Conservation (phyloP, 1,284 basidiomycete species). For the Moesziomyces sp. region DNA sequence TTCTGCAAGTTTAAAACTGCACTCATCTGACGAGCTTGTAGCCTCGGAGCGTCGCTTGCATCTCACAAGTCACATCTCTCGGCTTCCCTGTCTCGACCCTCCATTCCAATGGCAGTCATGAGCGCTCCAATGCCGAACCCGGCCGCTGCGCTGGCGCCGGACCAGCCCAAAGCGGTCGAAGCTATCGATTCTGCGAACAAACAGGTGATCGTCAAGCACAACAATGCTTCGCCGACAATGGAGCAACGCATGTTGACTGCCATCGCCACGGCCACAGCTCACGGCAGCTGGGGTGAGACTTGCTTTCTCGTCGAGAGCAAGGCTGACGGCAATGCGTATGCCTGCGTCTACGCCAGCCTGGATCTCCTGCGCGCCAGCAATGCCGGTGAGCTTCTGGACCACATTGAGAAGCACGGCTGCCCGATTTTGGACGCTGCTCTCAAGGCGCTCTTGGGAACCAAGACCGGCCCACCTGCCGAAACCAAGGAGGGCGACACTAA, state of each 20-base stretch:
- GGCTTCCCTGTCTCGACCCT: too few species aligned
- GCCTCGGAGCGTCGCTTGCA: too few species aligned
- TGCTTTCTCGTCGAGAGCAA: slow-evolving; percentile 27
- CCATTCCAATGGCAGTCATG: too few species aligned
- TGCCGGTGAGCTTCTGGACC: background rate
- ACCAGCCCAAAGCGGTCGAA: too few species aligned
- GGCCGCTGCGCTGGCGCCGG: too few species aligned
- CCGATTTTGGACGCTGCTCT: background rate
- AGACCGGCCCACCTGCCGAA: background rate
- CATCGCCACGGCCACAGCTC: slow-evolving; percentile 6
- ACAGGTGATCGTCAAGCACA: background rate
- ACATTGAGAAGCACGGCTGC: background rate
- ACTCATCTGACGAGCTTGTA: too few species aligned
- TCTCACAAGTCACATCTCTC: too few species aligned
- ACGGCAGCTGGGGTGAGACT: slow-evolving; percentile 22
- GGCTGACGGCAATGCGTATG: slow-evolving; percentile 1
- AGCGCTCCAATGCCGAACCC: too few species aligned
- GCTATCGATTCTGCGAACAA: background rate
- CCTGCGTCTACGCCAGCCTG: slow-evolving; percentile 1
- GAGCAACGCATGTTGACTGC: slow-evolving; percentile 4
- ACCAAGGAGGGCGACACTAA: background rate
- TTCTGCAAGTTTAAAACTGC: too few species aligned
- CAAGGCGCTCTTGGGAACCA: background rate
- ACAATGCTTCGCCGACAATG: background rate
- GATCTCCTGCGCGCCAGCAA: slow-evolving; percentile 2